Conservation (phyloP, 2,329 filamentous ascomycete genomes). For the Pseudocercospora fijiensis region DNA sequence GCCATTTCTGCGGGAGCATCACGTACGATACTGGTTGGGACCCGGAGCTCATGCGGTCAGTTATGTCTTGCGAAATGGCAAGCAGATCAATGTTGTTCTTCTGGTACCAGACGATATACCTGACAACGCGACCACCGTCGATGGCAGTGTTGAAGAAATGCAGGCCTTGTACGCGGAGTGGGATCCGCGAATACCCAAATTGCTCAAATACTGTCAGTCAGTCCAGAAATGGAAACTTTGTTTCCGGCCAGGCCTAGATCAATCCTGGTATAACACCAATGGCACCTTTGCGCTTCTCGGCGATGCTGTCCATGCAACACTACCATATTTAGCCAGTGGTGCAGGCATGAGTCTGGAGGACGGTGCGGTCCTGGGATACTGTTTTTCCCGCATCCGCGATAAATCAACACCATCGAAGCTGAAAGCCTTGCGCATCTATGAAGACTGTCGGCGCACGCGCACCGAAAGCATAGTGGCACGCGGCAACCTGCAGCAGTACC, state of each 20-base stretch:
- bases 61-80: slow-evolving; percentile 50
- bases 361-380: slow-evolving; percentile 54
- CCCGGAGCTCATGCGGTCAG: slow-evolving; percentile 56
- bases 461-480: slow-evolving; percentile 61
- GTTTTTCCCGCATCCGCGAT: slow-evolving; percentile 12
- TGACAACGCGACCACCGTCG: slow-evolving; percentile 45
- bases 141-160: slow-evolving; percentile 56
- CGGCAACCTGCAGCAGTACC: slow-evolving; percentile 61
- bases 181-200: slow-evolving; percentile 52
- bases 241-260: slow-evolving; percentile 55
- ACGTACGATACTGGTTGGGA: slow-evolving; percentile 56
- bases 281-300: slow-evolving; percentile 61
- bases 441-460: slow-evolving; percentile 57
- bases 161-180: slow-evolving; percentile 55
- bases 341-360: slow-evolving; percentile 64
- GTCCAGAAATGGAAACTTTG: slow-evolving; percentile 63
- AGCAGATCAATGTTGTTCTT: slow-evolving; percentile 54
- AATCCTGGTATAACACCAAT: slow-evolving; percentile 56
- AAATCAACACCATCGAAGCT: slow-evolving; percentile 3
- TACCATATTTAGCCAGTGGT: slow-evolving; percentile 61
- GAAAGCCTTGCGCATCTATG: slow-evolving; percentile 50
- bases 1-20: slow-evolving; percentile 48
- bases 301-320: slow-evolving; percentile 63
- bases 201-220: slow-evolving; percentile 57
- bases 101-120: slow-evolving; percentile 54